These are phyloP conservation scores for Amphibolis antarctica DNA, from an alignment of 106 monocot species.

Conservation along the genomic window DNA sequence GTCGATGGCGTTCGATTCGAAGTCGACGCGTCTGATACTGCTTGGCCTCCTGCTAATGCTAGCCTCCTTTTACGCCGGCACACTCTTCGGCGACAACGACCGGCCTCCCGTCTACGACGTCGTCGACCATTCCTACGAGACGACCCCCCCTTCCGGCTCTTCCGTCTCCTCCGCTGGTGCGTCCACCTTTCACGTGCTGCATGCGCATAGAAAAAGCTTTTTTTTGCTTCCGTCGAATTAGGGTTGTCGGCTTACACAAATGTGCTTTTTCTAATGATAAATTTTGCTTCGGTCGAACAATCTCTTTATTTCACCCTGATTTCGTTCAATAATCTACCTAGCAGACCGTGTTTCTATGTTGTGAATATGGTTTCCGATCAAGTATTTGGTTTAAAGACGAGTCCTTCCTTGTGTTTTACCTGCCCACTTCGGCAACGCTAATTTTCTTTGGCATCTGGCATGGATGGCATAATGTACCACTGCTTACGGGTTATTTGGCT, in stretches of 20 bases:
- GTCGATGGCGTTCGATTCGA: constrained; percentile 35
- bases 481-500: no score
- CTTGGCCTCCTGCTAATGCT: constrained; percentile 41
- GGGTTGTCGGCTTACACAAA: no score
- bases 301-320: no score
- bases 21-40: constrained; percentile 31
- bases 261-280: no score
- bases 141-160: not conserved
- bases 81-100: constrained; percentile 41
- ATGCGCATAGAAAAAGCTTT: no score
- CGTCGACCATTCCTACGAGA: no score
- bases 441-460: no score
- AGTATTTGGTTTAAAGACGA: not conserved
- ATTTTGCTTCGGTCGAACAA: no score
- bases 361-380: not conserved
- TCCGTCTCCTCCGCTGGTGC: not conserved
- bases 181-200: not conserved
- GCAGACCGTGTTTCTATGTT: no score
- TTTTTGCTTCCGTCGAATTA: no score
- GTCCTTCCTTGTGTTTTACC: not conserved
- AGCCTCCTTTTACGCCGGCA: constrained; percentile 79
- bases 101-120: not conserved
- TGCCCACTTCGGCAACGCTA: not conserved
- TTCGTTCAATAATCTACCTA: no score
- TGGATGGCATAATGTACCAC: not conserved